Conservation (phyloP, 108 stramenopile species). For the Cyclotella sp. region DNA sequence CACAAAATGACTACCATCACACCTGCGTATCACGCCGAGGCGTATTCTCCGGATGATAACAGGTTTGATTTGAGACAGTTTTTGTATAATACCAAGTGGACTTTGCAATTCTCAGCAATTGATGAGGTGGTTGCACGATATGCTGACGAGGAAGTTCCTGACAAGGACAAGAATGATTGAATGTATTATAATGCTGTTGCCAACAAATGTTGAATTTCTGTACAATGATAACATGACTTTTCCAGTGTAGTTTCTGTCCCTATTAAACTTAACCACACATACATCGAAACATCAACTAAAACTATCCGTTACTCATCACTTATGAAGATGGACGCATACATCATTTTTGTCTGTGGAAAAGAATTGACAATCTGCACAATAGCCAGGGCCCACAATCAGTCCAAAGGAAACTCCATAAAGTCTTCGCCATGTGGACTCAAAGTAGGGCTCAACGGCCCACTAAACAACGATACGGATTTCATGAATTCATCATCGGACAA, state of each 20-base stretch:
- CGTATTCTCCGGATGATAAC: conserved; percentile 98
- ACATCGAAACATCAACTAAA: too few species aligned
- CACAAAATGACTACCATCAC: conserved; percentile 99
- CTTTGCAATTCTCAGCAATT: conserved; percentile 89
- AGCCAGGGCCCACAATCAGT: neutral
- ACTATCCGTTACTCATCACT: too few species aligned
- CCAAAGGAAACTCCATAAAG: conserved; percentile 25
- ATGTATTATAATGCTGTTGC: neutral
- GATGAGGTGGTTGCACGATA: conserved; percentile 56
- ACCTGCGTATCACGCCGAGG: conserved; percentile 98
- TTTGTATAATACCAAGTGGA: conserved; percentile 92
- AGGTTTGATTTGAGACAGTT: conserved; percentile 97
- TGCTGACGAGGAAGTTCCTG: conserved; percentile 24
- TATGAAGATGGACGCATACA: too few species aligned
- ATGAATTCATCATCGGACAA: conserved; percentile 46
- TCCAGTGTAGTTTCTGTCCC: too few species aligned
- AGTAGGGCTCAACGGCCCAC: conserved; percentile 30
- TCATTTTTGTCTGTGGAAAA: too few species aligned
- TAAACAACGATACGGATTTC: conserved; percentile 36
- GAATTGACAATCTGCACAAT: too few species aligned
- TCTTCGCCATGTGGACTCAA: conserved; percentile 39
- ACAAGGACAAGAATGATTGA: conserved; percentile 57
- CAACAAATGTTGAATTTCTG: too few species aligned
- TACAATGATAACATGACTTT: too few species aligned
- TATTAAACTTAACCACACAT: too few species aligned